Evolutionary conservation across 2,329 filamentous ascomycete genomes (phyloP), one percentile per base, ranked within the genome.

Genomic region (Aspergillus hortae): DNA sequence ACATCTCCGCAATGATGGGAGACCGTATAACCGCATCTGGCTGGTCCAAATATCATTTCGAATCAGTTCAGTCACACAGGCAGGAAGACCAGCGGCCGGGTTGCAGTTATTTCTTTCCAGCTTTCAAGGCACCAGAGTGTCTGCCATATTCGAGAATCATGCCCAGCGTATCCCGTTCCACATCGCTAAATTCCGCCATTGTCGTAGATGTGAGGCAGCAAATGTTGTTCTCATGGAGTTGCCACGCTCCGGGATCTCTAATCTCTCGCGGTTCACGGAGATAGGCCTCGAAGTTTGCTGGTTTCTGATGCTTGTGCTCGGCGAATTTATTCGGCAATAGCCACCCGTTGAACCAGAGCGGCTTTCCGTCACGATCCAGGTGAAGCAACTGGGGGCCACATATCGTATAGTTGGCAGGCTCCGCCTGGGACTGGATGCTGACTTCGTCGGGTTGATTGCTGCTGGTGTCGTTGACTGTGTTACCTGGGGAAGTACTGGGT

Each of bases 271-370:
- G 47, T 36, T 60, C 57, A 2, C 32, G 36, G 3, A 58, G 27
- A 19, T 51, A 60, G 1, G 46, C 43, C 38, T 71, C 61, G 55
- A 76, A 76, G 4, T 61, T 61, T 27, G 64, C 65, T 38, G 72
- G 70, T 43, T 65, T 61, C 47, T 66, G 67, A 48, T 67, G 59
- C 30, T 67, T 61, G 38, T 64, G 61, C 17, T 67, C 63, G n/a
- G 68, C 65, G 55, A 72, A 76, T 51, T 77, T 78, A 61, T 72
- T 74, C 36, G 65, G 63, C 6, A 76, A 48, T 25, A 59, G 30
- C 70, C 75, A 77, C 46, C 75, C 75, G 55, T 77, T 78, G 65
- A 77, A 77, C 75, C 75, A 77, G 2, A 77, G 63, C 1, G 75
- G 75, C 48, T 61, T 69, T 21, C 69, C 72, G 11, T 69, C 64